Evolutionary conservation across 2,329 filamentous ascomycete species (phyloP), one percentile per base, ranked within the genome.

Genomic region (Macroventuria anomochaeta): DNA sequence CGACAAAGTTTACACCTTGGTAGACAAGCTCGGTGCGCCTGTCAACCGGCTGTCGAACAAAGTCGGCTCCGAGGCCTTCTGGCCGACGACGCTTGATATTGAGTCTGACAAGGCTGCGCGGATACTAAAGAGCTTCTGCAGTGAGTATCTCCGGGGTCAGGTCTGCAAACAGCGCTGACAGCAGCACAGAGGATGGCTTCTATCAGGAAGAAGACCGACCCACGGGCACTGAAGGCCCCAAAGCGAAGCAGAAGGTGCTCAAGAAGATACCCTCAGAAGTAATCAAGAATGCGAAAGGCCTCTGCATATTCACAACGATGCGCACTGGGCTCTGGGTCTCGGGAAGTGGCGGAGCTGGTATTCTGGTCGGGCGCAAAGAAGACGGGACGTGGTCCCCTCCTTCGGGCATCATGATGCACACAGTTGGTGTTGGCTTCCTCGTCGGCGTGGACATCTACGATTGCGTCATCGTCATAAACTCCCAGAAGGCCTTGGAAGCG

Each of bases 221-320:
- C 37, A 70, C 75, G 17, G 38, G 21, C 28, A 63, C 71, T 31
- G 78, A 81, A 51, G 79, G 84, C 73, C 81, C 82, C 55, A 86
- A 84, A 67, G 80, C 81, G 54, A 87, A 85, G 69, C 86, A 88
- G 62, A 81, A 77, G 62, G 82, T 88, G 40, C 70, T 90, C 44
- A 91, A 93, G 76, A 95, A 92, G 77, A 97, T 97, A 23, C 93
- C 93, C 0, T 80, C 87, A 52, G 84, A 79, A 50, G 91, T 97
- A 52, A 91, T 97, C 64, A 86, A 90, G 69, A 90, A 95, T 76
- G 92, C 93, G 23, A 91, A 93, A 63, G 93, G 91, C 10, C 83
- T 97, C 53, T 93, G 91, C 48, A 90, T 97, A 63, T 97, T 97
- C 78, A 96, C 93, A 0, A 96, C 91, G 25, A 96, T 97, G 91